Base-by-base conservation (phyloP, 768 basidiomycete genomes). In the Podaxis sp. region DNA sequence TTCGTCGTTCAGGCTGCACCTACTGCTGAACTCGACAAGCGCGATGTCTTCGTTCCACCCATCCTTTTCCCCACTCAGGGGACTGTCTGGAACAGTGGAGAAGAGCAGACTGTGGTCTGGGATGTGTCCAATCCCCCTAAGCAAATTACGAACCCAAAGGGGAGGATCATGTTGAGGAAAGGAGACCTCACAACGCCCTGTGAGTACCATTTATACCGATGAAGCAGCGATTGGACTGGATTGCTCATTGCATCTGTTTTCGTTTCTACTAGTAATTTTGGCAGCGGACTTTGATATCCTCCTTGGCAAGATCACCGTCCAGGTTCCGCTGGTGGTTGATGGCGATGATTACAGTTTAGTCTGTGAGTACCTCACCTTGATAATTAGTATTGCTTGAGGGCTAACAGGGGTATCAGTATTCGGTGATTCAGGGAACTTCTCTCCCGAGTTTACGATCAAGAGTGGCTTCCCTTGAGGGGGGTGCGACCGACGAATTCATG, bases 41-140 rank as follows among this genome's bases (percentile, higher is more conserved):
- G 82, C 38, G 84, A 85, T 58, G 83, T 85, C 5, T 85, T 76
- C 70, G 77, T 74, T 0, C 84, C 84, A 0, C 72, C 69, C 17
- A 73, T 86, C 61, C 67, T 67, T 22, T 75, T 67, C 46, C 84
- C 84, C 0, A 28, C 63, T 17, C 67, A 68, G 2, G 70, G 66
- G n/a, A 72, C 75, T 17, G 68, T 76, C 40, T 86, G 84, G 84
- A 66, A 64, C 22, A 74, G 74, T 15, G 82, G 82, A 3, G 28
- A 68, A 17, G 70, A 63, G 4, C 77, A 76, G 59, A 74, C 69
- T 52, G 82, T 86, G 63, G 77, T 75, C 42, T 86, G 84, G 84
- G 71, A 84, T 63, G 74, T 70, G 6, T 75, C 80, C 19, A 65
- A 70, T 58, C 61, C 75, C 38, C 84, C 84, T 0, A 59, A 61